phyloP scores from a whole-genome alignment of 2,329 filamentous ascomycete species.

The Ophiostoma tasmaniense region DNA sequence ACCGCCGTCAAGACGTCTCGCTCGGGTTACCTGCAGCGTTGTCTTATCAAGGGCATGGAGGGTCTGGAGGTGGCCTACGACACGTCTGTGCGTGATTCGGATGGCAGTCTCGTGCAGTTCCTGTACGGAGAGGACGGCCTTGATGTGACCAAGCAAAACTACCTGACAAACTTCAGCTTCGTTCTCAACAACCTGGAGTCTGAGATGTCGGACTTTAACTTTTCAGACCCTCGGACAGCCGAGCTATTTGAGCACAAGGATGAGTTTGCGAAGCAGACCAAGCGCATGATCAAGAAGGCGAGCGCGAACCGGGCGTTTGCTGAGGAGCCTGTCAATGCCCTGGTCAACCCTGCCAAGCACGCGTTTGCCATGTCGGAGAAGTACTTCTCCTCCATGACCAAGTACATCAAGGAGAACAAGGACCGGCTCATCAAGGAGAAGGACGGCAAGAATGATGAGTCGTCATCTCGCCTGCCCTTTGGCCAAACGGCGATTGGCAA shows the following conservation, averaged over 20 bases:
- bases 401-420: constrained; percentile 71
- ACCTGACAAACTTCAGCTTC: constrained; percentile 84
- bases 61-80: constrained; percentile 89
- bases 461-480: constrained; percentile 9
- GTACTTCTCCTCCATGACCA: constrained; percentile 63
- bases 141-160: constrained; percentile 89
- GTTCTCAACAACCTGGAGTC: constrained; percentile 78
- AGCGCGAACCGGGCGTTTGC: constrained; percentile 47
- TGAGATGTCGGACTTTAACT: constrained; percentile 66
- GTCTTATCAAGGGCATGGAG: constrained; percentile 98
- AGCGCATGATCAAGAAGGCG: constrained; percentile 67
- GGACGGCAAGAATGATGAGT: constrained; percentile 22
- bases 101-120: constrained; percentile 90
- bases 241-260: constrained; percentile 45
- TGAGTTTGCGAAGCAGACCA: constrained; percentile 67
- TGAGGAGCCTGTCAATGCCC: constrained; percentile 66
- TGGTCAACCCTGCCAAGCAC: constrained; percentile 66
- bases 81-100: constrained; percentile 84
- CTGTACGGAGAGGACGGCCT: constrained; percentile 94
- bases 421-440: constrained; percentile 49
- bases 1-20: constrained; percentile 97
- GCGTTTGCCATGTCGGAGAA: constrained; percentile 83
- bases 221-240: constrained; percentile 42
- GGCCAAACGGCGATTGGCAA: constrained; percentile 42
- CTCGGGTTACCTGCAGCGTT: constrained; percentile 92